Conservation (phyloP, 495 filamentous ascomycete genomes). For the Pseudevernia furfuracea region DNA sequence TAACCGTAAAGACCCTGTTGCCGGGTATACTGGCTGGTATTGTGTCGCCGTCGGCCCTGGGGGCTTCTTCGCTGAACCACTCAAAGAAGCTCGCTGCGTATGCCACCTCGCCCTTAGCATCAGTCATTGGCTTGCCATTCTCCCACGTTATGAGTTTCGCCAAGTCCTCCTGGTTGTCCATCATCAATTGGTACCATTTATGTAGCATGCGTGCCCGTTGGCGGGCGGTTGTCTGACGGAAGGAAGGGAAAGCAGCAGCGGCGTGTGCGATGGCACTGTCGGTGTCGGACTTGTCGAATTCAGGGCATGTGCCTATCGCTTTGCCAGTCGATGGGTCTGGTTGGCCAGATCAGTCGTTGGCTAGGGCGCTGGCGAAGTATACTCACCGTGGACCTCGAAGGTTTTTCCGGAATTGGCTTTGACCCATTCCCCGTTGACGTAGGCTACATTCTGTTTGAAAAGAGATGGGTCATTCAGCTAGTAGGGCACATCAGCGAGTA, state of each 20-base stretch:
- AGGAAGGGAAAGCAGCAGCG: constrained; percentile 63
- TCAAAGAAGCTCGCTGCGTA: constrained; percentile 71
- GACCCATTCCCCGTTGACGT: constrained; percentile 83
- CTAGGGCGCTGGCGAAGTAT: constrained; percentile 3
- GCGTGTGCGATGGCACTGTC: constrained; percentile 72
- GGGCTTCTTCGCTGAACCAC: constrained; percentile 73
- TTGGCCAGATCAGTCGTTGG: background rate
- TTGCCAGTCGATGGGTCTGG: constrained; percentile 74
- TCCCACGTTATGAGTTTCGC: constrained; percentile 83
- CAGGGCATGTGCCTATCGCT: constrained; percentile 73
- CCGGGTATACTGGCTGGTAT: constrained; percentile 62
- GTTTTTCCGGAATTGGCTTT: constrained; percentile 66
- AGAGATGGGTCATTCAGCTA: constrained; percentile 78
- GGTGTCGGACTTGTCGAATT: constrained; percentile 68
- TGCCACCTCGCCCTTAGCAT: constrained; percentile 63
- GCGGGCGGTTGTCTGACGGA: constrained; percentile 66
- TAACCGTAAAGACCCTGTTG: constrained; percentile 70
- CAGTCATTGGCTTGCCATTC: constrained; percentile 66
- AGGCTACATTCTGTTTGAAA: constrained; percentile 68
- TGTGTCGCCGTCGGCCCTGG: constrained; percentile 61
- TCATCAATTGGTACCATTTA: constrained; percentile 84
- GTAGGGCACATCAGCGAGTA: background rate
- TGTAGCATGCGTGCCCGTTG: constrained; percentile 76
- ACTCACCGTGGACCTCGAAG: constrained; percentile 65
- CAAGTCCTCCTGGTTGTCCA: constrained; percentile 81